Base-by-base conservation (phyloP, 352 stramenopile genomes). In the Hyaloperonospora arabidopsidis region DNA sequence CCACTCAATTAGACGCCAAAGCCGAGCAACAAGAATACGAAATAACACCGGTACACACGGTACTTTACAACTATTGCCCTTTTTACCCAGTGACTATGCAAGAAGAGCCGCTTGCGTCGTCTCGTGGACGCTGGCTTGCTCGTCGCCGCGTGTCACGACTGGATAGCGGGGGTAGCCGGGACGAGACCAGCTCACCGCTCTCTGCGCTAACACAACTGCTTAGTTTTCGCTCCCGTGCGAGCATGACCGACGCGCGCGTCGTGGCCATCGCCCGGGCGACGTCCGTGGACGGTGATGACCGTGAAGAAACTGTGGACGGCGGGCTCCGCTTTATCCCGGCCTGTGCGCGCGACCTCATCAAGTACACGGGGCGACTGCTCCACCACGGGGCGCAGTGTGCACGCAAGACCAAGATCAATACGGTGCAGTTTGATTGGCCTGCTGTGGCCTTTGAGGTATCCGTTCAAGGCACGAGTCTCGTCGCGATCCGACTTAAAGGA, bases 381-480 rank as follows among this genome's bases (percentile, higher is more conserved):
- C 76, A 89, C 65, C 79, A 92, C 63, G 81, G 79, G 21, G 61
- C 76, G 32, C 59, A 68, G 28, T 70, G 74, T 5, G 45, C 66
- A 17, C 80, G 80, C 45, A 82, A 79, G 47, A 84, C 80, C 15
- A 93, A 93, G 64, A 79, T 90, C 47, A 93, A 92, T 65, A 84
- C 74, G 13, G 82, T 89, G 67, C 81, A 93, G 56, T 93, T 93
- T 56, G 84, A 93, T 65, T 93, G 84, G 84, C 67, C 81, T 0
- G 81, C 65, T 39, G 83, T 84, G 35, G 66, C 68, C 21, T 84
- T 92, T 39, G 68, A 79, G 54, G 69, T 93, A 46, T 66, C 64
- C 11, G 81, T 89, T 49, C 65, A 57, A 49, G 63, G 68, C 57
- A 84, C 81, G 8, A 70, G 49, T 29, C 72, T 61, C n/a, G 76